These are phyloP conservation scores for Eurotiales sp. DNA, from an alignment of 2,329 filamentous ascomycete genomes.

Conservation along the genomic window DNA sequence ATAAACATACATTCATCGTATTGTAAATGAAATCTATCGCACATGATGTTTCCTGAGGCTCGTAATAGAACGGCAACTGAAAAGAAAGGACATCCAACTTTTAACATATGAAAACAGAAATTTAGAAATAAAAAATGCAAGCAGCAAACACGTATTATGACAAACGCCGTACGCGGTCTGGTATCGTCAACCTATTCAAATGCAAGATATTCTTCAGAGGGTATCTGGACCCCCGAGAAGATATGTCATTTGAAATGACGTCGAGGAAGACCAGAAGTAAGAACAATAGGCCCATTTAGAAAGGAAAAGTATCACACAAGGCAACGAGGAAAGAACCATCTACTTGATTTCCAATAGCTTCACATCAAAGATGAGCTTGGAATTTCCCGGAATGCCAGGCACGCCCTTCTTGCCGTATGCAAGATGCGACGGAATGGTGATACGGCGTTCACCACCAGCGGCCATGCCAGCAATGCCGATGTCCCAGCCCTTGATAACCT, in stretches of 20 bases:
- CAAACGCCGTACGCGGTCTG: slow-evolving; percentile 21
- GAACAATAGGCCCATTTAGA: slow-evolving; percentile 12
- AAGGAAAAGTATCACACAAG: background rate
- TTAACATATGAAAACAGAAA: slow-evolving; percentile 12
- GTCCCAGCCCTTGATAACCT: slow-evolving; percentile 99
- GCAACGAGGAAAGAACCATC: slow-evolving; percentile 24
- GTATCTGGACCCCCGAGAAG: slow-evolving; percentile 34
- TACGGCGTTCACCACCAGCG: slow-evolving; percentile 86
- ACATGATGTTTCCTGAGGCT: background rate
- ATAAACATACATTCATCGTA: slow-evolving; percentile 17
- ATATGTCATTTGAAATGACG: slow-evolving; percentile 23
- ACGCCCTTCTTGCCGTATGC: slow-evolving; percentile 83
- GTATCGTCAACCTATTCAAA: slow-evolving; percentile 32
- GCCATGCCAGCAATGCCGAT: slow-evolving; percentile 89
- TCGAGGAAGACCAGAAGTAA: slow-evolving; percentile 3
- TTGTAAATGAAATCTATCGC: slow-evolving; percentile 6
- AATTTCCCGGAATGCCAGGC: slow-evolving; percentile 87
- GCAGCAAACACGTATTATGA: slow-evolving; percentile 10
- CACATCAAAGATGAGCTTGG: slow-evolving; percentile 85
- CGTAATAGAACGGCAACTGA: background rate
- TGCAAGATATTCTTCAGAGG: slow-evolving; percentile 28
- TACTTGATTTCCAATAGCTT: slow-evolving; percentile 83
- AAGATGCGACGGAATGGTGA: slow-evolving; percentile 80
- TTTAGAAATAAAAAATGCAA: slow-evolving; percentile 13
- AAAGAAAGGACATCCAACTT: slow-evolving; percentile 11